Evolutionary conservation across 768 basidiomycete genomes (phyloP).

Genomic region (Leccinum barrowsii): DNA sequence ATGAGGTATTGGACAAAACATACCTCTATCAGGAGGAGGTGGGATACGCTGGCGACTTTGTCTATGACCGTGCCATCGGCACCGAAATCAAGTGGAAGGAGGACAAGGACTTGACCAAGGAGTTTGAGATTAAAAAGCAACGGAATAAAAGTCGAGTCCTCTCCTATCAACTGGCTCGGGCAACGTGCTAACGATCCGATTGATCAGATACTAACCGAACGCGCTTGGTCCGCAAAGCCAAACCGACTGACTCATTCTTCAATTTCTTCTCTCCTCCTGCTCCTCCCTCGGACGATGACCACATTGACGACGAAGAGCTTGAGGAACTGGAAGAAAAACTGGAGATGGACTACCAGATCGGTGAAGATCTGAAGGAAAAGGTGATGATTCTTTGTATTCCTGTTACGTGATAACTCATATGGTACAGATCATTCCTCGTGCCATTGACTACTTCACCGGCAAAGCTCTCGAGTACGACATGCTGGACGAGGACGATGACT

Average conservation of each 20-base stretch:
- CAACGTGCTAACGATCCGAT: slow-evolving; percentile 1
- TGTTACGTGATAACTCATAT: neutral
- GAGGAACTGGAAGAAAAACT: slow-evolving; percentile 91
- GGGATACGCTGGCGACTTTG: slow-evolving; percentile 94
- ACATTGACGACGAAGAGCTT: slow-evolving; percentile 79
- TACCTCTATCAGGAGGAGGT: slow-evolving; percentile 92
- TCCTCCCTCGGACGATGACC: slow-evolving; percentile 66
- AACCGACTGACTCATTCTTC: slow-evolving; percentile 95
- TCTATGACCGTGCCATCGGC: slow-evolving; percentile 92
- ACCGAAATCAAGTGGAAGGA: slow-evolving; percentile 96
- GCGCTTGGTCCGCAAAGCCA: slow-evolving; percentile 79
- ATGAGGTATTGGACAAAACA: slow-evolving; percentile 82
- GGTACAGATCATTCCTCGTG: slow-evolving; percentile 84
- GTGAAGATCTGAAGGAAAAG: slow-evolving; percentile 97
- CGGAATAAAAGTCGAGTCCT: slow-evolving; percentile 85
- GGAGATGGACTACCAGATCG: slow-evolving; percentile 96
- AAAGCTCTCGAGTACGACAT: slow-evolving; percentile 86
- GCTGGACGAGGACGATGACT: slow-evolving; percentile 52
- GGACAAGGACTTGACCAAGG: slow-evolving; percentile 96
- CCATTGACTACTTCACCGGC: slow-evolving; percentile 96
- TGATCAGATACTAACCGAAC: slow-evolving; percentile 76
- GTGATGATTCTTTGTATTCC: slow-evolving; percentile 35
- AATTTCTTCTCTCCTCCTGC: slow-evolving; percentile 91
- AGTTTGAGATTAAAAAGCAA: slow-evolving; percentile 98
- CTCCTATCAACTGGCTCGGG: neutral